Evolutionary conservation across 78 protist species (phyloP).

Genomic region (Planoprotostelium fungivorum): DNA sequence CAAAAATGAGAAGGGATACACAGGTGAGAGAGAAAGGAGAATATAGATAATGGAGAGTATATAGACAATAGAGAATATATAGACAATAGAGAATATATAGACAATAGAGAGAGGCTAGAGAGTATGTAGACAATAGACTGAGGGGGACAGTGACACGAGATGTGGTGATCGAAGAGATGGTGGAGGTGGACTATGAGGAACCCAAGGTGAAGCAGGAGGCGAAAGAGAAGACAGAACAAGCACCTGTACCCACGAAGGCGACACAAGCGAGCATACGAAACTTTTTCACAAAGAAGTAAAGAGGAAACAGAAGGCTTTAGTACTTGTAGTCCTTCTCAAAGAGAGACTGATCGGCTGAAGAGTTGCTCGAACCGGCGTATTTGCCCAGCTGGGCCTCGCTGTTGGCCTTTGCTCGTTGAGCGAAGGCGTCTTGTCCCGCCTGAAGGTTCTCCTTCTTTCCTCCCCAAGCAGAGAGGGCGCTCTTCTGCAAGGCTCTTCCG

Average conservation of each 20-base stretch:
- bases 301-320: not conserved
- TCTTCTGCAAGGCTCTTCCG: constrained; percentile 87
- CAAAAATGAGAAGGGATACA: not conserved
- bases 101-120: not conserved
- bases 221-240: not conserved
- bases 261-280: not conserved
- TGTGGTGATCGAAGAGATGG: not conserved
- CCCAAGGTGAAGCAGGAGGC: not conserved
- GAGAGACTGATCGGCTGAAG: not conserved
- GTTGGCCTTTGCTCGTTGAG: not conserved
- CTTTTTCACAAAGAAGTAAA: not conserved
- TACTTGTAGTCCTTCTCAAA: not conserved
- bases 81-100: not conserved
- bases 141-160: not conserved
- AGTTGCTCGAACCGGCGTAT: not conserved
- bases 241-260: not conserved
- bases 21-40: too few species aligned
- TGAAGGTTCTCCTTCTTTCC: not conserved
- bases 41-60: too few species aligned
- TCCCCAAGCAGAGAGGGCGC: not conserved
- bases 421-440: not conserved
- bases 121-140: not conserved
- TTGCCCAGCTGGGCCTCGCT: not conserved
- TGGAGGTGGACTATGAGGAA: not conserved
- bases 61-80: too few species aligned